Conservation (phyloP, 1,139 yeast species). For the Candida pseudocylindracea region DNA sequence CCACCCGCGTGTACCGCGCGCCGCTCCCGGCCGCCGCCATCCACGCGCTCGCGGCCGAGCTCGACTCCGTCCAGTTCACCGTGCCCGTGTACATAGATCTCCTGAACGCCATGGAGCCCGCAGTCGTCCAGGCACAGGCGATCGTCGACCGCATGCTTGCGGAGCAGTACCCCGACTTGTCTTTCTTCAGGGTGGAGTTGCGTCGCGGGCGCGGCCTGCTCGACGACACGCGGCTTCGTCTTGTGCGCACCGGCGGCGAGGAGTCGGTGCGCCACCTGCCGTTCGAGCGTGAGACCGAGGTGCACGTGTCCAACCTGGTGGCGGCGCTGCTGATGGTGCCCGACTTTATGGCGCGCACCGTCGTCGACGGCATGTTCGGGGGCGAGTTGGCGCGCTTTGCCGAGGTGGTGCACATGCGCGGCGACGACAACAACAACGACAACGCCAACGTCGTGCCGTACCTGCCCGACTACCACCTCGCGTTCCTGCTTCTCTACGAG, state of each 20-base stretch:
- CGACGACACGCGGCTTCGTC: constrained; percentile 7
- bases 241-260: constrained; percentile 5
- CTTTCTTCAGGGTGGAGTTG: constrained; percentile 12
- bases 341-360: background rate
- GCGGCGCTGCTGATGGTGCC: constrained; percentile 1
- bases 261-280: constrained; percentile 7
- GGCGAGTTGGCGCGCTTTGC: background rate
- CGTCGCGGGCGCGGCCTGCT: constrained; percentile 3
- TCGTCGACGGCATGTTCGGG: background rate
- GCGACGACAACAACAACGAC: background rate
- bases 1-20: constrained; percentile 62
- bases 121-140: constrained; percentile 11
- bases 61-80: constrained; percentile 10
- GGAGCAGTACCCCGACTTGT: constrained; percentile 6
- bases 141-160: constrained; percentile 9
- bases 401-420: background rate
- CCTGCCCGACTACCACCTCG: constrained; percentile 40
- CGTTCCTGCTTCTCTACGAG: constrained; percentile 32
- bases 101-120: constrained; percentile 8
- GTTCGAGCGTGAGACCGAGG: constrained; percentile 14
- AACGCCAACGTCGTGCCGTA: constrained; percentile 18
- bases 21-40: constrained; percentile 40
- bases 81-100: constrained; percentile 22
- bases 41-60: constrained; percentile 11
- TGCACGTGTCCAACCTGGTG: constrained; percentile 7